These are phyloP conservation scores for Dichotomocladium elegans DNA, from an alignment of 371 early-diverging fungal species.

Conservation along the genomic window DNA sequence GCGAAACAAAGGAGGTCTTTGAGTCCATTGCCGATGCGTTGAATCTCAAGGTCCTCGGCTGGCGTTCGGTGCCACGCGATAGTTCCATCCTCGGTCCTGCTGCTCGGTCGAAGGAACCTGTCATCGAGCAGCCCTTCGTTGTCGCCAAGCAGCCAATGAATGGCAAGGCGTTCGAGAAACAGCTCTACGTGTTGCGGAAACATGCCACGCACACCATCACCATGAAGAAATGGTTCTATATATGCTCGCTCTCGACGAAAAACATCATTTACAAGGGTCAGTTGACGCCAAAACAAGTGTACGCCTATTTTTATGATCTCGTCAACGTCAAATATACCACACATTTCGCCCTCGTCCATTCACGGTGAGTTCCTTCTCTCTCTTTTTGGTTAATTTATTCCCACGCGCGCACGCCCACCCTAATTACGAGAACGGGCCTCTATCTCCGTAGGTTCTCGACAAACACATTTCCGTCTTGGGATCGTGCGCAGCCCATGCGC, in stretches of 20 bases:
- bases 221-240: conserved; percentile 89
- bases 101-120: conserved; percentile 86
- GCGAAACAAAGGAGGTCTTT: conserved; percentile 70
- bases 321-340: conserved; percentile 74
- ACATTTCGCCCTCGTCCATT: conserved; percentile 95
- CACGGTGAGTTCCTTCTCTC: too few relatives aligned
- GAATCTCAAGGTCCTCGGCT: conserved; percentile 79
- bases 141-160: conserved; percentile 48
- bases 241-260: conserved; percentile 91
- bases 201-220: conserved; percentile 77
- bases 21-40: conserved; percentile 68
- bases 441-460: too few relatives aligned
- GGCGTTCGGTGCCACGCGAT: conserved; percentile 90
- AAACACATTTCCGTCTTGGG: conserved; percentile 98
- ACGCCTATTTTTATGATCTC: conserved; percentile 87
- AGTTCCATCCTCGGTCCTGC: conserved; percentile 86
- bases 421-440: too few relatives aligned
- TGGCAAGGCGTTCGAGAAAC: conserved; percentile 74
- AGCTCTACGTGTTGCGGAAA: conserved; percentile 88
- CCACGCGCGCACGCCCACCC: too few relatives aligned
- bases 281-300: conserved; percentile 89
- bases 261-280: conserved; percentile 96
- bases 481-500: conserved; percentile 96
- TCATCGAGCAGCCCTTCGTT: conserved; percentile 91
- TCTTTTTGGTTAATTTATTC: too few relatives aligned